Evolutionary conservation across 2,329 filamentous ascomycete genomes (phyloP).

Genomic region (Calonectria multiphialidica): DNA sequence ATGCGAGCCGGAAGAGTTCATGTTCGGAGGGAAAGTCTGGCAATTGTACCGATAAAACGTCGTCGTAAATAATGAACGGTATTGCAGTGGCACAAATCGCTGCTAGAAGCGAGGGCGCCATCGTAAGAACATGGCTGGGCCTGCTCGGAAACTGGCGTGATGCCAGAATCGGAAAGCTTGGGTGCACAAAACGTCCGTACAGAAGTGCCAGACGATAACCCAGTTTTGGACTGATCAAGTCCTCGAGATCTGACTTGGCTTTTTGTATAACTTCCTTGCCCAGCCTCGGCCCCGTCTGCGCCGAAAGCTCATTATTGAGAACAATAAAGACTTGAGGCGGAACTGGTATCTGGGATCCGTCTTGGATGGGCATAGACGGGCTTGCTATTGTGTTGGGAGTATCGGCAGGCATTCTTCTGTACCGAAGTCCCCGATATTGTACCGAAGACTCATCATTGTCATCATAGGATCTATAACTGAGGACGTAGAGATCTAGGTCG

Average conservation of each 20-base stretch:
- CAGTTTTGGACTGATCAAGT: background rate
- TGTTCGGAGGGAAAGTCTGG: background rate
- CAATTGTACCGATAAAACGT: background rate
- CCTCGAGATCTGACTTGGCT: background rate
- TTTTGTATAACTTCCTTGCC: background rate
- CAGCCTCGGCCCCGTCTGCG: background rate
- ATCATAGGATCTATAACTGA: background rate
- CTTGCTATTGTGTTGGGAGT: background rate
- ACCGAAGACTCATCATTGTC: background rate
- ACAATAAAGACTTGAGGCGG: background rate
- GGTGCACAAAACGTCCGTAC: background rate
- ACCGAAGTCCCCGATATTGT: constrained; percentile 1
- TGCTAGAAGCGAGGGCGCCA: background rate
- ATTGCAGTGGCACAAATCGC: background rate
- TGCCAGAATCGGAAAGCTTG: background rate
- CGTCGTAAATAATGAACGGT: background rate
- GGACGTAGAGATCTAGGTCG: background rate
- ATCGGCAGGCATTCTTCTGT: background rate
- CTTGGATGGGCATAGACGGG: background rate
- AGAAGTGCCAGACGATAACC: background rate
- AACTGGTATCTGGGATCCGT: background rate
- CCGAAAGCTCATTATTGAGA: background rate
- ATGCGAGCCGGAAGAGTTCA: background rate
- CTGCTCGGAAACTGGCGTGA: background rate
- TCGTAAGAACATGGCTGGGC: background rate